Percentiles rank a stretch among this genome's conserved stretches.
phyloP scores from a whole-genome alignment of 2,329 filamentous ascomycete genomes.

The Claviceps sp. region DNA sequence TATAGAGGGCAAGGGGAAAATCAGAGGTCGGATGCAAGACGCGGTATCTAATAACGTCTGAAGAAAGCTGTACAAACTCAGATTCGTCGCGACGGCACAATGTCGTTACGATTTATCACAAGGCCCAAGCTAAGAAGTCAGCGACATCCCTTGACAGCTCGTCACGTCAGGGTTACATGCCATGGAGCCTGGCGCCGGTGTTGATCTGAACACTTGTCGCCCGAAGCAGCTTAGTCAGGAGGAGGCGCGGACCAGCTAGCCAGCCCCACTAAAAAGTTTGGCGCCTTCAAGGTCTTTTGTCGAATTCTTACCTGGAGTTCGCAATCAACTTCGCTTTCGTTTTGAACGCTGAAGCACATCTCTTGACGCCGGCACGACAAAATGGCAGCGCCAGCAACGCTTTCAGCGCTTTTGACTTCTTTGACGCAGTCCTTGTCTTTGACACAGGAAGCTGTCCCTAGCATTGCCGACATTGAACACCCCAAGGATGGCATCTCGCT shows the following conservation, averaged over 20 bases:
- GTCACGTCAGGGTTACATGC: neutral
- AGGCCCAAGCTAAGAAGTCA: neutral
- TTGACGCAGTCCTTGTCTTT: constrained; percentile 46
- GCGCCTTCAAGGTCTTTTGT: neutral
- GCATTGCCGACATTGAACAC: constrained; percentile 50
- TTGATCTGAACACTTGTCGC: constrained; percentile 3
- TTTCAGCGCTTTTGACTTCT: constrained; percentile 37
- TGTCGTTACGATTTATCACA: neutral
- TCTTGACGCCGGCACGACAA: neutral
- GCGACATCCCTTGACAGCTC: neutral
- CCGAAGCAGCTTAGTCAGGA: constrained; percentile 10
- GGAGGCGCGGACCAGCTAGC: too few species aligned
- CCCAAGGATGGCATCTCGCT: constrained; percentile 82
- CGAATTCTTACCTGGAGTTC: neutral
- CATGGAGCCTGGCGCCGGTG: neutral
- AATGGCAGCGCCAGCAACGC: constrained; percentile 36
- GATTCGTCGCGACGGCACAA: neutral
- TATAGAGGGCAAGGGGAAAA: neutral
- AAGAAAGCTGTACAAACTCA: neutral
- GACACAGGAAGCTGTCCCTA: constrained; percentile 54
- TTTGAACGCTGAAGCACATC: neutral
- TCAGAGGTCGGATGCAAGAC: neutral
- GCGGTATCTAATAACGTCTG: neutral
- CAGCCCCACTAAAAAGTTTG: constrained; percentile 13
- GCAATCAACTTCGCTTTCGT: neutral